Base-by-base conservation (phyloP, 306 rosid genomes). In the Psophocarpus tetragonolobus region DNA sequence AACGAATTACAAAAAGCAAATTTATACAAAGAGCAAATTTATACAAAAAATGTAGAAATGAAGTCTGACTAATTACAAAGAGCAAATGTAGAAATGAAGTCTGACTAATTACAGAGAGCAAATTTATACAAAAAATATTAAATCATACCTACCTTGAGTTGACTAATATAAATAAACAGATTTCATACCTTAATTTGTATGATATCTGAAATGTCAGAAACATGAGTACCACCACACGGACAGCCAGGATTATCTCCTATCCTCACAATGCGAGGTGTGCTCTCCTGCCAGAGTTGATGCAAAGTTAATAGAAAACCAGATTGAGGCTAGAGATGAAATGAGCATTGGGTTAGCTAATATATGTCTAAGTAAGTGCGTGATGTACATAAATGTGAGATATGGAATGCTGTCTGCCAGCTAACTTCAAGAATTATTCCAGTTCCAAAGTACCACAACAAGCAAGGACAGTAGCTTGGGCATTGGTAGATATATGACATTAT, bases 151-250 rank as follows among this genome's bases (percentile, higher is more conserved):
- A 41, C 9, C 41, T 13, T n/a, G n/a, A 35, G 75, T 68, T 29
- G 14, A 44, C 18, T 21, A 32, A 18, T 35, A 27, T 47, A 73
- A 65, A 75, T 29, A 81, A 50, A 80, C 24, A 35, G 74, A 64
- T 78, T 77, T 73, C 68, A 57, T 56, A 92, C 97, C 77, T 82
- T 87, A 41, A 90, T 35, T 57, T 73, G 68, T 33, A 29, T 68
- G 67, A 92, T 88, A 41, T 90, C 97, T 17, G 93, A 90, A 77
- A 92, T 75, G 76, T 90, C 87, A 63, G 83, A 53, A 74, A 92
- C 92, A 69, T 87, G 93, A 36, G 96, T 90, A 57, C 97, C 97
- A 12, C 97, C 97, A 66, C 97, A 92, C 0, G 96, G 96, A 74
- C 97, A 87, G 61, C 92, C 97, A 9, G 84, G 87, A 76, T 62